These are phyloP conservation scores for Daucus carota DNA, from an alignment of 129 eudicot genomes.

Conservation along the genomic window DH1_v3.0 NC_030382.2:12119501-12120000, in stretches of 20 bases:
- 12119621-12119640: constrained; percentile 22
- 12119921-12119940: neutral
- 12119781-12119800: constrained; percentile 60
- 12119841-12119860: too few species aligned
- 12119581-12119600: constrained; percentile 17
- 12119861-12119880: too few species aligned
- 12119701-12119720: constrained; percentile 38
- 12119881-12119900: neutral
- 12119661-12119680: constrained; percentile 20
- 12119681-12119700: constrained; percentile 24
- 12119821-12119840: too few species aligned
- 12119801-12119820: constrained; percentile 73
- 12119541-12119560: constrained; percentile 6
- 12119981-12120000: too few species aligned
- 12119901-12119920: neutral
- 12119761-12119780: constrained; percentile 93
- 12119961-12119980: neutral
- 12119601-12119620: neutral
- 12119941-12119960: too few species aligned
- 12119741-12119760: constrained; percentile 22
- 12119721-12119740: constrained; percentile 7
- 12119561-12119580: neutral
- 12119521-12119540: neutral
- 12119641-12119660: constrained; percentile 11
- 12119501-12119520: neutral